These are phyloP conservation scores for Ceratocystis harringtonii DNA, from an alignment of 2,329 filamentous ascomycete species.

Conservation along the genomic window DNA sequence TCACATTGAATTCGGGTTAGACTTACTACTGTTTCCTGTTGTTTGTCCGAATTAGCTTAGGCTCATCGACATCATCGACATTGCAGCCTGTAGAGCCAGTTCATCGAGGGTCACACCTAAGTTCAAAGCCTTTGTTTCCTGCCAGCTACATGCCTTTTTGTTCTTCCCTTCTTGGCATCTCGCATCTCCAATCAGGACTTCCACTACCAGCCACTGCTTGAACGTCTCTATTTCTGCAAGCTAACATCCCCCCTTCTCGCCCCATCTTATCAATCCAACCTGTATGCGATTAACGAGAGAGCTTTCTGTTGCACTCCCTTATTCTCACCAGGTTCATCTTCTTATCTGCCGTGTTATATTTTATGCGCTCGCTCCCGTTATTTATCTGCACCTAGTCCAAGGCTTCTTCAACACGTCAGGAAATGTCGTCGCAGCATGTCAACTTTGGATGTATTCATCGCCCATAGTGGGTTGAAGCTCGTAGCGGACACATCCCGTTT, in stretches of 20 bases:
- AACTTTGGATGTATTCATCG: slow-evolving; percentile 63
- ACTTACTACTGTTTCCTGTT: not conserved
- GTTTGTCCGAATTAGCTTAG: not conserved
- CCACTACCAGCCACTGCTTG: not conserved
- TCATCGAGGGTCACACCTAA: not conserved
- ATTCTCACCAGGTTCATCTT: not conserved
- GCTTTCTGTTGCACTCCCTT: not conserved
- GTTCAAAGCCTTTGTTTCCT: not conserved
- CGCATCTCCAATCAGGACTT: not conserved
- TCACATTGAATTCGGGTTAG: not conserved
- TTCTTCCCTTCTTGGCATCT: not conserved
- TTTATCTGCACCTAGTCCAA: not conserved
- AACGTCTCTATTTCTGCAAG: not conserved
- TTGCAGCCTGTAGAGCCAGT: slow-evolving; percentile 7
- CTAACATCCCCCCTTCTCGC: not conserved
- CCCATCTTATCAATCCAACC: not conserved
- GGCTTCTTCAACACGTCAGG: not conserved
- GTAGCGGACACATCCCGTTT: slow-evolving; percentile 62
- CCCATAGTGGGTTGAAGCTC: slow-evolving; percentile 81
- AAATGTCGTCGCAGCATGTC: slow-evolving; percentile 15
- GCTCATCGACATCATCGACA: slow-evolving; percentile 11
- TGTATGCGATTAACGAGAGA: not conserved
- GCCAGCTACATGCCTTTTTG: not conserved
- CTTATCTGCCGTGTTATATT: slow-evolving; percentile 12
- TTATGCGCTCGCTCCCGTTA: not conserved